Percentiles rank a stretch among this genome's conserved stretches.
These are phyloP conservation scores for Hygrophorus russula DNA, from an alignment of 768 basidiomycete species.

Conservation along the genomic window DNA sequence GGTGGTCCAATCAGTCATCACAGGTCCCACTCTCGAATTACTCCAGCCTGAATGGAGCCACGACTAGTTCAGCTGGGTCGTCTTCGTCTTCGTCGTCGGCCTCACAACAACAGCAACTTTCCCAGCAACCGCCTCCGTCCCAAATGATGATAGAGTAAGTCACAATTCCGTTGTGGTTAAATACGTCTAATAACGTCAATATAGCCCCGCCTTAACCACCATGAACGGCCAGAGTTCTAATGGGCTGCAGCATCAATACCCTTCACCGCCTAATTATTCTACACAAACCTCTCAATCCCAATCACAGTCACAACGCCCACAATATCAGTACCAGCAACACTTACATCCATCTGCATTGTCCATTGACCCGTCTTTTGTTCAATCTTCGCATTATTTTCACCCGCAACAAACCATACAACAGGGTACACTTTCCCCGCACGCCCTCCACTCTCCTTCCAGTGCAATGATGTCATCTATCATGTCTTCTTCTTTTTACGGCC, in stretches of 20 bases:
- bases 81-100: slow-evolving; percentile 15
- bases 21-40: slow-evolving; percentile 59
- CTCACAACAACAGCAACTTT: slow-evolving; percentile 13
- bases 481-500: slow-evolving; percentile 22
- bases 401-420: slow-evolving; percentile 33
- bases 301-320: slow-evolving; percentile 25
- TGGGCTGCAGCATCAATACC: slow-evolving; percentile 31
- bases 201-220: slow-evolving; percentile 50
- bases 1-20: slow-evolving; percentile 28
- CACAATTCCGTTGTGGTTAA: slow-evolving; percentile 7
- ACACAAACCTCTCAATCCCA: slow-evolving; percentile 23
- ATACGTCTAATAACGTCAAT: slow-evolving; percentile 8
- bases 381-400: slow-evolving; percentile 12
- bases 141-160: slow-evolving; percentile 66
- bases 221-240: slow-evolving; percentile 36
- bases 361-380: slow-evolving; percentile 28
- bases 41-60: slow-evolving; percentile 73
- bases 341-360: slow-evolving; percentile 22
- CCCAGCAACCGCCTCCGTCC: slow-evolving; percentile 18
- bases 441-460: slow-evolving; percentile 49
- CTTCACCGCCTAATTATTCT: slow-evolving; percentile 30
- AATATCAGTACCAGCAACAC: slow-evolving; percentile 26
- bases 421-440: slow-evolving; percentile 60
- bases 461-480: slow-evolving; percentile 26
- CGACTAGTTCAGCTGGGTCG: slow-evolving; percentile 26